Evolutionary conservation across 2,329 filamentous ascomycete genomes (phyloP).

Genomic region (Beauveria caledonica): DNA sequence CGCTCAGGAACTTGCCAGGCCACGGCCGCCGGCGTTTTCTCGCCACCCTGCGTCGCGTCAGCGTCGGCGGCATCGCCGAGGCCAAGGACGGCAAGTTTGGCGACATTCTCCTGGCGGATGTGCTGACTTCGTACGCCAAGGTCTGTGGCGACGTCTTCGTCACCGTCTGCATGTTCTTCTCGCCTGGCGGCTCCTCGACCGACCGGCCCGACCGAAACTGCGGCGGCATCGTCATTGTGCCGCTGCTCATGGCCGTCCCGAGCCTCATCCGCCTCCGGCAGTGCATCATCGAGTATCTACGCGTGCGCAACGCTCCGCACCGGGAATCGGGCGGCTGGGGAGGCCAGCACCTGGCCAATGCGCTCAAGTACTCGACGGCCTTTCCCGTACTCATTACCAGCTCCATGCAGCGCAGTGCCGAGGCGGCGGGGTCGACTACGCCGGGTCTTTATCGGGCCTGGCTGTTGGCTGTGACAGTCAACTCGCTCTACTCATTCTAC

Average conservation of each 20-base stretch:
- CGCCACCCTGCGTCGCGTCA: constrained; percentile 66
- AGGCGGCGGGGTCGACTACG: constrained; percentile 25
- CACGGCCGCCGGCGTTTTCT: constrained; percentile 69
- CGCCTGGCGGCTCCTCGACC: constrained; percentile 62
- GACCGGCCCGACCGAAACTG: constrained; percentile 73
- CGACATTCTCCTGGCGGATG: constrained; percentile 88
- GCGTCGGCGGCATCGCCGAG: constrained; percentile 78
- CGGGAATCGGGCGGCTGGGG: constrained; percentile 60
- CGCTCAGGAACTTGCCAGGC: constrained; percentile 59
- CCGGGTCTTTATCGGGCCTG: constrained; percentile 48
- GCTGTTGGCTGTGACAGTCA: constrained; percentile 66
- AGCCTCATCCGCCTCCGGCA: constrained; percentile 83
- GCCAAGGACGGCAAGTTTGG: constrained; percentile 87
- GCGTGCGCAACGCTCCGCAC: constrained; percentile 53
- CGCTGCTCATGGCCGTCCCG: constrained; percentile 74
- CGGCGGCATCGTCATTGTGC: constrained; percentile 71
- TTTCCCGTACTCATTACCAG: constrained; percentile 85
- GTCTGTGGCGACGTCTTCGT: constrained; percentile 87
- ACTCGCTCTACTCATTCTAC: constrained; percentile 94
- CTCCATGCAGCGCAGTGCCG: constrained; percentile 60
- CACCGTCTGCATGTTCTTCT: constrained; percentile 84
- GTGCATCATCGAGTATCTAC: constrained; percentile 79
- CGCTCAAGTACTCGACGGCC: constrained; percentile 85
- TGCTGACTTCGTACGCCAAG: constrained; percentile 89
- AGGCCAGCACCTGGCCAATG: constrained; percentile 85